These are phyloP conservation scores for Corrigiola litoralis DNA, from an alignment of 179 eudicot species.

Conservation along the genomic window DNA sequence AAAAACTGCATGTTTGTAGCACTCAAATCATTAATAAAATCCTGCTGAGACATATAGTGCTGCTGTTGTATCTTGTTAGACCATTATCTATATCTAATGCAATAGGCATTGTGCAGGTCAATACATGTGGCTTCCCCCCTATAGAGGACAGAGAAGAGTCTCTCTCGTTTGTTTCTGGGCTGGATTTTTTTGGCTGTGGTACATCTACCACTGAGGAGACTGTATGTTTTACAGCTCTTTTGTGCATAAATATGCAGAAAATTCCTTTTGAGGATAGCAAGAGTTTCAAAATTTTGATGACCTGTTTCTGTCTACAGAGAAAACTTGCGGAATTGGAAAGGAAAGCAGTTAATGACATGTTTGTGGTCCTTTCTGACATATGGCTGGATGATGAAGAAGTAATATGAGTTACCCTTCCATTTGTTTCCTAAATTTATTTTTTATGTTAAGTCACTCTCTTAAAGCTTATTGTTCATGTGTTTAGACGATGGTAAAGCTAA, in stretches of 20 bases:
- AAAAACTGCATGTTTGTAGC: conserved; percentile 1
- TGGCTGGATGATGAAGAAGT: conserved; percentile 91
- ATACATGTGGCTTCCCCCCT: conserved; percentile 98
- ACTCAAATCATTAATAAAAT: background rate
- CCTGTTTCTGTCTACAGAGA: conserved; percentile 35
- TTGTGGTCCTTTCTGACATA: conserved; percentile 80
- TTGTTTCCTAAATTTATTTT: background rate
- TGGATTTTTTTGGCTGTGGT: conserved; percentile 87
- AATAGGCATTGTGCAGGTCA: conserved; percentile 51
- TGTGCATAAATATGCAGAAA: background rate
- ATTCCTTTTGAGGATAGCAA: background rate
- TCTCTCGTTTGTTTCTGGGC: conserved; percentile 55
- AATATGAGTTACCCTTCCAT: conserved; percentile 16
- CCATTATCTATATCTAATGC: background rate
- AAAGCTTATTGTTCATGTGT: conserved; percentile 17
- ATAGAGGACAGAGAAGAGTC: conserved; percentile 83
- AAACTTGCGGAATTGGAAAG: conserved; percentile 71
- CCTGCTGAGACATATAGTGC: background rate
- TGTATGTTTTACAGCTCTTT: conserved; percentile 38
- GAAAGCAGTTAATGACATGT: conserved; percentile 88
- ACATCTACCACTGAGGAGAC: conserved; percentile 65
- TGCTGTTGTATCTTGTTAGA: background rate
- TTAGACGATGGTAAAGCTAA: conserved; percentile 83
- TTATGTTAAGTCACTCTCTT: background rate
- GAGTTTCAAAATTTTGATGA: background rate